Evolutionary conservation across 129 eudicot species (phyloP).

Genomic region (Lactuca saligna): DNA sequence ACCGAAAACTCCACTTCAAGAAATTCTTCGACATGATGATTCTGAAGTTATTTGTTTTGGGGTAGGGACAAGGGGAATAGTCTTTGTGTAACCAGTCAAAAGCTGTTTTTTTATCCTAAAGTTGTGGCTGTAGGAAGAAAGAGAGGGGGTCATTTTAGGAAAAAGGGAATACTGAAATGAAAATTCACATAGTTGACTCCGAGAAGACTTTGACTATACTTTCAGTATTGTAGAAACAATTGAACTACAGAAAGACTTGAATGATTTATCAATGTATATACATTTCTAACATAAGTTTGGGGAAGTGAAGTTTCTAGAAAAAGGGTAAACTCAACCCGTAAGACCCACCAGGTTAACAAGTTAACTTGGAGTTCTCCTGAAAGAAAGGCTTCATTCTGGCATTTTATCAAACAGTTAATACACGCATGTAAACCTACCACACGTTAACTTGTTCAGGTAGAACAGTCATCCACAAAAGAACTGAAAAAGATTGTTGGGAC

Average conservation of each 20-base stretch:
- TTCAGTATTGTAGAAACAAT: too few relatives aligned
- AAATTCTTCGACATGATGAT: neutral
- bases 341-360: neutral
- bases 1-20: neutral
- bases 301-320: neutral
- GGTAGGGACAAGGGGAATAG: neutral
- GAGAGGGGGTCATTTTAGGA: constrained; percentile 1
- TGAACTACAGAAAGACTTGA: neutral
- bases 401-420: constrained; percentile 5
- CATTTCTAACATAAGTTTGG: neutral
- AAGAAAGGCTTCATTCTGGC: neutral
- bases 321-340: too few relatives aligned
- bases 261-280: neutral
- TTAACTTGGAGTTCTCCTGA: neutral
- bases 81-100: constrained; percentile 29
- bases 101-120: constrained; percentile 16
- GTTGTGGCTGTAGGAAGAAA: constrained; percentile 24
- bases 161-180: neutral
- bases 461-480: neutral
- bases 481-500: neutral
- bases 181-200: neutral
- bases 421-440: neutral
- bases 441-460: neutral
- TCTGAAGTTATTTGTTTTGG: constrained; percentile 14
- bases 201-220: neutral